Evolutionary conservation across 768 basidiomycete genomes (phyloP).

Genomic region (Leccinum ochraceum): DNA sequence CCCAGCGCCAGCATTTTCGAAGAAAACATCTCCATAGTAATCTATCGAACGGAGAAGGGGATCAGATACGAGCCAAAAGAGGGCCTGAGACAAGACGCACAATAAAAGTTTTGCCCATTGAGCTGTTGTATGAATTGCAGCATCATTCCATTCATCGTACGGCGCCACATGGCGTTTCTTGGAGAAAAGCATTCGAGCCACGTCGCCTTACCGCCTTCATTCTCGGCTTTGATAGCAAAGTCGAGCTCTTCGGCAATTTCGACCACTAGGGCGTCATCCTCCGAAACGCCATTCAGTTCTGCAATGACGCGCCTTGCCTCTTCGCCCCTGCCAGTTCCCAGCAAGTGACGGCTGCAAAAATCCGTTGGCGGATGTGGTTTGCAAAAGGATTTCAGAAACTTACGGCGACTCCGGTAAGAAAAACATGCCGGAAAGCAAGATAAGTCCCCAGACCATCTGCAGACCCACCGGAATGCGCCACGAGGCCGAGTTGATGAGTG

Average conservation of each 20-base stretch:
- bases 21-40: slow-evolving; percentile 82
- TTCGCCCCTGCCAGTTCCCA: slow-evolving; percentile 51
- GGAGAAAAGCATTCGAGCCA: slow-evolving; percentile 80
- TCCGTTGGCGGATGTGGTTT: not conserved
- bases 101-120: slow-evolving; percentile 82
- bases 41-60: slow-evolving; percentile 40
- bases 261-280: slow-evolving; percentile 57
- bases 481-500: slow-evolving; percentile 55
- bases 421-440: slow-evolving; percentile 67
- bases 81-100: slow-evolving; percentile 37
- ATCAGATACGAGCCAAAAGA: not conserved
- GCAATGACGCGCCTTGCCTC: slow-evolving; percentile 68
- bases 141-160: slow-evolving; percentile 82
- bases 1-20: slow-evolving; percentile 69
- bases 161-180: slow-evolving; percentile 66
- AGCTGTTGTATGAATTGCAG: slow-evolving; percentile 79
- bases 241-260: slow-evolving; percentile 66
- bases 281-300: slow-evolving; percentile 60
- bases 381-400: slow-evolving; percentile 23
- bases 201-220: slow-evolving; percentile 77
- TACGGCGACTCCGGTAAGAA: slow-evolving; percentile 81
- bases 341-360: slow-evolving; percentile 62
- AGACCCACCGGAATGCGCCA: slow-evolving; percentile 79
- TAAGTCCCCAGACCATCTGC: slow-evolving; percentile 68
- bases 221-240: slow-evolving; percentile 67